Conservation (phyloP, 495 filamentous ascomycete species). For the Neurospora sp. region DNA sequence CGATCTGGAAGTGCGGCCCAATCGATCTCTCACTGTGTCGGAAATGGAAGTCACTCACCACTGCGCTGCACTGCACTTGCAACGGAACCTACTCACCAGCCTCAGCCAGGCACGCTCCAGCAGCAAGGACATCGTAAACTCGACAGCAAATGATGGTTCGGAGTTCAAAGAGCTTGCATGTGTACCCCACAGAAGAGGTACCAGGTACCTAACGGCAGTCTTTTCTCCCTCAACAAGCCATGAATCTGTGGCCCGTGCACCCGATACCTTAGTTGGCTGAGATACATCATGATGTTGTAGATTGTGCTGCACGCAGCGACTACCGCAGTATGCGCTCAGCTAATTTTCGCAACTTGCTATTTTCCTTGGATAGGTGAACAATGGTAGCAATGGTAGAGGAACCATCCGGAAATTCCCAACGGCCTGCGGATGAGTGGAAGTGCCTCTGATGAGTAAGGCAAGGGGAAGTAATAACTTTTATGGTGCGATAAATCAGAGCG, state of each 20-base stretch:
- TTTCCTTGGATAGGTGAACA: background rate
- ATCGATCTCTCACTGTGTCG: background rate
- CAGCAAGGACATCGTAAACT: background rate
- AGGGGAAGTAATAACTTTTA: background rate
- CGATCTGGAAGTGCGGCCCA: background rate
- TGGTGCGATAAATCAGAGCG: background rate
- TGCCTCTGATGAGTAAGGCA: background rate
- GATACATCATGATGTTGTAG: no score
- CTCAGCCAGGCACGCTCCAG: background rate
- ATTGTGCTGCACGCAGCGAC: background rate
- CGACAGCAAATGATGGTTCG: background rate
- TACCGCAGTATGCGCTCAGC: background rate
- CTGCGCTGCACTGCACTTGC: background rate
- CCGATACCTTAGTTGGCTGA: background rate
- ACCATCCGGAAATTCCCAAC: background rate
- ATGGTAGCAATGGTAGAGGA: background rate
- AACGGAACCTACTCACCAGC: background rate
- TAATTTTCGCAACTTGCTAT: background rate
- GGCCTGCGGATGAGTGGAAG: background rate
- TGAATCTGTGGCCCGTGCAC: background rate
- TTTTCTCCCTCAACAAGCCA: background rate
- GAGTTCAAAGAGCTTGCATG: background rate
- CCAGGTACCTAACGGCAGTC: background rate
- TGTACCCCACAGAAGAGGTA: background rate
- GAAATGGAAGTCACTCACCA: background rate